Conservation (phyloP, 805 yeast genomes). For the Barnettozyma californica region DNA sequence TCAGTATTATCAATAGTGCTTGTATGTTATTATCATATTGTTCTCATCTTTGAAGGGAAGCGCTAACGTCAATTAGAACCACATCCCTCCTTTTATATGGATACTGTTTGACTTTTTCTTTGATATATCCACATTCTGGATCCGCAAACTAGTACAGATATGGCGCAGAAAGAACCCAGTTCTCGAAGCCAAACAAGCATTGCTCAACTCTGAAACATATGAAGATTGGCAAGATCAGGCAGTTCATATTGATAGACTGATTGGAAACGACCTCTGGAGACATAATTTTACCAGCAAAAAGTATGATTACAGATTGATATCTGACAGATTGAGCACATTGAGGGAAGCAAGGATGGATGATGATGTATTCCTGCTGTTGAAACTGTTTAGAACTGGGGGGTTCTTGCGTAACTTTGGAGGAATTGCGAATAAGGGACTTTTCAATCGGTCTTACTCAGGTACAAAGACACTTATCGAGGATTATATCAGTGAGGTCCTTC, state of each 20-base stretch:
- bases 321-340: conserved; percentile 62
- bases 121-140: conserved; percentile 41
- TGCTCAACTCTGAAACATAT: conserved; percentile 50
- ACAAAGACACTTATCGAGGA: conserved; percentile 87
- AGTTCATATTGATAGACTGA: conserved; percentile 41
- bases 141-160: conserved; percentile 20
- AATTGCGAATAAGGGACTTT: conserved; percentile 71
- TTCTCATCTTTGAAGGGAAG: not conserved
- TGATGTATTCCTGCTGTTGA: conserved; percentile 55
- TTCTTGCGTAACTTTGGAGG: conserved; percentile 89
- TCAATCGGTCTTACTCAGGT: conserved; percentile 79
- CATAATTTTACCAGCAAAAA: conserved; percentile 75
- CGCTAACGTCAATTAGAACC: conserved; percentile 21
- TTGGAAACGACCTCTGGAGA: conserved; percentile 63
- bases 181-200: conserved; percentile 41
- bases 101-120: conserved; percentile 33
- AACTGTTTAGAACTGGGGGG: conserved; percentile 69
- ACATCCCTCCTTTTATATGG: conserved; percentile 39
- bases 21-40: not conserved
- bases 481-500: conserved; percentile 70
- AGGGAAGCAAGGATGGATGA: conserved; percentile 50
- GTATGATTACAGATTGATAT: conserved; percentile 79
- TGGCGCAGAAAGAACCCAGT: conserved; percentile 36
- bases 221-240: conserved; percentile 67
- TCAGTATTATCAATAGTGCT: not conserved